phyloP scores from a whole-genome alignment of 2,329 filamentous ascomycete genomes.

The Elsinoe arachidis region DNA sequence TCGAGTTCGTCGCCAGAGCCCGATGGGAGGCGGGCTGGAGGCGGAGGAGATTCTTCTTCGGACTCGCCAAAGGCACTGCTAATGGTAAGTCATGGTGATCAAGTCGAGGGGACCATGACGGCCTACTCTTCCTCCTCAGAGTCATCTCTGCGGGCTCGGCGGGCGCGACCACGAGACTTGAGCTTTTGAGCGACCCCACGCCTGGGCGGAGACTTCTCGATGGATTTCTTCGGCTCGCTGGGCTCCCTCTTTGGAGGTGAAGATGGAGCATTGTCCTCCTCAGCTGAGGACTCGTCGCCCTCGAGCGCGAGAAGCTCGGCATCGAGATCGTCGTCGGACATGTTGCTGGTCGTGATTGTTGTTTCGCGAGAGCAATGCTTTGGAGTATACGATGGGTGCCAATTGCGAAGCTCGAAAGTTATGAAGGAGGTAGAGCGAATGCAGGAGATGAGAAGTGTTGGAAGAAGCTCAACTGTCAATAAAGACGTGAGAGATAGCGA shows the following conservation, averaged over 20 bases:
- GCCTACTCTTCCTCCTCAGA: slow-evolving; percentile 72
- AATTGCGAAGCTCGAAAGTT: too few species aligned
- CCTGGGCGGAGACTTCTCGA: slow-evolving; percentile 28
- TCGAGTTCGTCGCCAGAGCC: slow-evolving; percentile 35
- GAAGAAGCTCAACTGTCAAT: neutral
- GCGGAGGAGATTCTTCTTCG: slow-evolving; percentile 52
- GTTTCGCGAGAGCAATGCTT: neutral
- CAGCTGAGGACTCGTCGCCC: slow-evolving; percentile 52
- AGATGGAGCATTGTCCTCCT: slow-evolving; percentile 43
- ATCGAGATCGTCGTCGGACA: slow-evolving; percentile 72
- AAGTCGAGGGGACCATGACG: neutral
- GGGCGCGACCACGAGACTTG: slow-evolving; percentile 33
- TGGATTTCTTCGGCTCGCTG: slow-evolving; percentile 28
- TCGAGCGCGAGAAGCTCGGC: slow-evolving; percentile 90
- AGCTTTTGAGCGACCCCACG: slow-evolving; percentile 40
- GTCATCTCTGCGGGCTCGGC: slow-evolving; percentile 40
- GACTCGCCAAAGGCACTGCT: slow-evolving; percentile 58
- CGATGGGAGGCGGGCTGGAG: slow-evolving; percentile 23
- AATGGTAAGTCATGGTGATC: neutral
- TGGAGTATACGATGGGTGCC: neutral
- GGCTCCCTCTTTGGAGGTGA: slow-evolving; percentile 41
- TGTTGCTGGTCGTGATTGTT: slow-evolving; percentile 32
- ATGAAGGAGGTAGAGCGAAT: neutral
- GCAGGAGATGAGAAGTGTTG: neutral
- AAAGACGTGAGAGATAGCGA: neutral